Evolutionary conservation across 1,284 basidiomycete genomes (phyloP), one percentile per base, ranked within the genome.

Genomic region (Rhizopogon parksii): DNA sequence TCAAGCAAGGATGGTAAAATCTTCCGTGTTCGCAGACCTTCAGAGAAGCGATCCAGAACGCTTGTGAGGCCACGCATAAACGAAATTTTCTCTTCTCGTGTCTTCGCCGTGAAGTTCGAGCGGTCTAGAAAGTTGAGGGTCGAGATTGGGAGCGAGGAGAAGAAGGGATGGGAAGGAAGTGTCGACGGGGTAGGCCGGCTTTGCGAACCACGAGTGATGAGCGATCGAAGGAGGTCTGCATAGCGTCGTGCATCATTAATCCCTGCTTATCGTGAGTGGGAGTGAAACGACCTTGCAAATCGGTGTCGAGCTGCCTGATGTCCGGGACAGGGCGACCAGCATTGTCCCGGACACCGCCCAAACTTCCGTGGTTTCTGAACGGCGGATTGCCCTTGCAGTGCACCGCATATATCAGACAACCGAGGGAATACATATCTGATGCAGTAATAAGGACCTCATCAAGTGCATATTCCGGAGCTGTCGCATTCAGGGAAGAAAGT

Each of bases 101-200:
- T 86, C 67, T 97, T 95, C 1, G 92, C 85, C 2, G 93, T 91
- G 65, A 99, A 99, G 53, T 86, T 95, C 11, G 95, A 91, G 4
- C 95, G 83, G 62, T 98, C 95, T 54, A 99, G 75, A 71, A 98
- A 99, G 63, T 94, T 95, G 35, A 99, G 79, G 0, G 95, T 98
- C 1, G 92, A 95, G 34, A 99, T 95, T 12, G 95, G 90, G n/a
- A 98, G 75, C 6, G 93, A 95, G 4, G 92, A 95, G 72, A 99
- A 99, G 77, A 96, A 98, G 0, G 88, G 66, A 58, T 92, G 85
- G 0, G 85, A 79, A 6, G 91, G 85, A 36, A 99, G 81, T 1
- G 85, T 81, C 2, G 80, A 72, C 2, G 95, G 89, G 0, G 83
- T 83, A 11, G 93, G 84, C 24, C 96, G 75, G 42, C 75, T 76